A percentile compares a stretch with the other conserved stretches of the same genome.
These are phyloP conservation scores for Telopea speciosissima DNA, from an alignment of 177 flowering plant genomes.

Conservation along the genomic window DNA sequence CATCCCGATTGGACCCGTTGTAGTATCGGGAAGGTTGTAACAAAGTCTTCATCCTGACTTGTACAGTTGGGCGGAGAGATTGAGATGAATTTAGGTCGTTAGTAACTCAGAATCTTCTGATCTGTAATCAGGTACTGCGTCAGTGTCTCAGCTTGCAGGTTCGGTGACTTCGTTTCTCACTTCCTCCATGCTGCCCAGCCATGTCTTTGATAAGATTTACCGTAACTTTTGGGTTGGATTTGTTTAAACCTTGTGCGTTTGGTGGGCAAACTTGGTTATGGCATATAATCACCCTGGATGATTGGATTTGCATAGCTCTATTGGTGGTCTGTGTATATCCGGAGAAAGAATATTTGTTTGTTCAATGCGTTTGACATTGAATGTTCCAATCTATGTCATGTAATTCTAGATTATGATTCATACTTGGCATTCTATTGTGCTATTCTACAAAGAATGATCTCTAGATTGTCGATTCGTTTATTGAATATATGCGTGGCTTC, in stretches of 20 bases:
- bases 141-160: neutral
- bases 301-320: neutral
- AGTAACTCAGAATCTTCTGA: no score
- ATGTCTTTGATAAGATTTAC: neutral
- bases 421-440: neutral
- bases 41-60: no score
- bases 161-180: neutral
- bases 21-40: neutral
- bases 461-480: conserved; percentile 49
- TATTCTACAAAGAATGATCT: conserved; percentile 24
- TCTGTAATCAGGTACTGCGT: no score
- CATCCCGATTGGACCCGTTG: neutral
- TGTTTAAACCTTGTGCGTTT: neutral
- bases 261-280: neutral
- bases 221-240: neutral
- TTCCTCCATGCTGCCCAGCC: neutral
- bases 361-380: neutral
- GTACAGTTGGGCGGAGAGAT: no score
- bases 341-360: neutral
- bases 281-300: neutral
- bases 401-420: neutral
- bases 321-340: neutral
- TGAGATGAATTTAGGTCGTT: no score
- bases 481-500: conserved; percentile 71
- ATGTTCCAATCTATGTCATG: neutral